Conservation (phyloP, 331 rosid species). For the Quercus tomentella region DNA sequence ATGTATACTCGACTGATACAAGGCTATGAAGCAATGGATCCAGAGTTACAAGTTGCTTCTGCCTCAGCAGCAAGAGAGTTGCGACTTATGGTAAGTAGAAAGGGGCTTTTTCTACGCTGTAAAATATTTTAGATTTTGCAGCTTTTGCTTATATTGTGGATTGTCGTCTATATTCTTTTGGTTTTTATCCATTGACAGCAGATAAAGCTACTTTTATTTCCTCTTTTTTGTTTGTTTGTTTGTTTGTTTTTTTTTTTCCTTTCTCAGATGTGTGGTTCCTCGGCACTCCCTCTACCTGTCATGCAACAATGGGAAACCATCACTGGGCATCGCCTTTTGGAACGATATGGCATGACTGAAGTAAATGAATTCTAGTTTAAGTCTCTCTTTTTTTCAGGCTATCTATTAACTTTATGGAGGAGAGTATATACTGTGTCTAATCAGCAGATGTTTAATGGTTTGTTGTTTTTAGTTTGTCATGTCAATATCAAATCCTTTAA, state of each 20-base stretch:
- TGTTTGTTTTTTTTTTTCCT: neutral
- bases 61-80: constrained; percentile 81
- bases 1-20: constrained; percentile 80
- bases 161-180: constrained; percentile 4
- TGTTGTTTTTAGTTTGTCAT: constrained; percentile 72
- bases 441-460: neutral
- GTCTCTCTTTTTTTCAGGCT: neutral
- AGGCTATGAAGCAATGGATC: constrained; percentile 78
- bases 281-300: constrained; percentile 90
- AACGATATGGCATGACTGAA: constrained; percentile 97
- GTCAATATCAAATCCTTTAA: constrained; percentile 93
- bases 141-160: neutral
- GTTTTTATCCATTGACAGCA: constrained; percentile 1
- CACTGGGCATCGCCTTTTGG: constrained; percentile 89
- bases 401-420: neutral
- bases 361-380: constrained; percentile 39
- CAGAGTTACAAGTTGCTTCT: constrained; percentile 59
- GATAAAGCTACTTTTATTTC: neutral
- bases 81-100: constrained; percentile 81
- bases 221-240: too few species aligned
- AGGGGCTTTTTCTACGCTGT: neutral
- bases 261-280: constrained; percentile 93
- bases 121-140: neutral
- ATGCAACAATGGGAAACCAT: constrained; percentile 85
- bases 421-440: neutral